Conservation (phyloP, 139 green algal genomes). For the Tetraselmis chui region DNA sequence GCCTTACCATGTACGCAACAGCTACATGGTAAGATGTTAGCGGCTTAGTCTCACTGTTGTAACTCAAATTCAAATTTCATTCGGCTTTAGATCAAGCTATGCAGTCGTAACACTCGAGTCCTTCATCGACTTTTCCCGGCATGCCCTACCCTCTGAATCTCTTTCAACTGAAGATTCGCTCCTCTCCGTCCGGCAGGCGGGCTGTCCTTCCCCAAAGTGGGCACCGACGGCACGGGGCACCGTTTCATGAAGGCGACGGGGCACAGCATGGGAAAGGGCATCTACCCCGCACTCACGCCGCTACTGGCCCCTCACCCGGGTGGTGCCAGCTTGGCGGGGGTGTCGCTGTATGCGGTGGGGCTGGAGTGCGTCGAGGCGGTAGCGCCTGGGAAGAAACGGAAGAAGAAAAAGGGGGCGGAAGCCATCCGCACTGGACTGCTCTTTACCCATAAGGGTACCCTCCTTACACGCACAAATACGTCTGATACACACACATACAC, state of each 20-base stretch:
- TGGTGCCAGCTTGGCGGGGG: constrained; percentile 26
- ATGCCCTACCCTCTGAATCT: too few relatives aligned
- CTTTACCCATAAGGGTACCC: constrained; percentile 73
- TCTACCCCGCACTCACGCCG: constrained; percentile 81
- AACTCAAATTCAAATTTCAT: too few relatives aligned
- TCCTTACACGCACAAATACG: too few relatives aligned
- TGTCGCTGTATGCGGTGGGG: constrained; percentile 40
- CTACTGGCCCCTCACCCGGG: constrained; percentile 65
- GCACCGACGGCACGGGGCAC: constrained; percentile 73
- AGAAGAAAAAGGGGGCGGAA: constrained; percentile 9
- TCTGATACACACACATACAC: too few relatives aligned
- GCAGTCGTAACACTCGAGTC: too few relatives aligned
- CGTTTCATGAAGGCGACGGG: constrained; percentile 43
- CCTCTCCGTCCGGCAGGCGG: too few relatives aligned
- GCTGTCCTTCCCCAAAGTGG: constrained; percentile 71
- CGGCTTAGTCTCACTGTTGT: too few relatives aligned
- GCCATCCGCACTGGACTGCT: constrained; percentile 65
- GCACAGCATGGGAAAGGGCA: constrained; percentile 37
- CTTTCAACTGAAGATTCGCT: too few relatives aligned
- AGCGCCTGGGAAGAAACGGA: constrained; percentile 27
- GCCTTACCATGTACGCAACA: too few relatives aligned
- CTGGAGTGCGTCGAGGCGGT: background rate
- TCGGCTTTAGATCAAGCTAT: too few relatives aligned
- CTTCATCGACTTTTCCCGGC: too few relatives aligned
- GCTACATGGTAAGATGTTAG: too few relatives aligned